Conservation (phyloP, 352 stramenopile species). For the Globisporangium megalacanthum region DNA sequence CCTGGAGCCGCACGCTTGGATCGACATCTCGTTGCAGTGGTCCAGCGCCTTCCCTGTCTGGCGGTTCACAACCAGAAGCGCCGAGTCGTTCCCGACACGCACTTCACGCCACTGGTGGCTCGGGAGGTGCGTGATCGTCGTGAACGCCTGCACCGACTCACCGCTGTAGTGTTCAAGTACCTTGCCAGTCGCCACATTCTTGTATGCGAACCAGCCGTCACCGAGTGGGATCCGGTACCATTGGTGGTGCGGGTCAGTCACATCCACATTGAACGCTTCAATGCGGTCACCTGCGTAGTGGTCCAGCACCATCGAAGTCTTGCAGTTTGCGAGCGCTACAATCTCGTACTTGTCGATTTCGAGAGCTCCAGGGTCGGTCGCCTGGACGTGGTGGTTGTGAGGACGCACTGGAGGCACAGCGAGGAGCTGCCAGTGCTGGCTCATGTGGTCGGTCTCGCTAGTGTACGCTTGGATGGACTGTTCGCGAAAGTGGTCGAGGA, state of each 20-base stretch:
- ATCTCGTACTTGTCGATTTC: not conserved
- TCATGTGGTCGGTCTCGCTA: not conserved
- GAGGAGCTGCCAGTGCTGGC: not conserved
- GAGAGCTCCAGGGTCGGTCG: not conserved
- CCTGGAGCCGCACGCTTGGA: slow-evolving; percentile 6
- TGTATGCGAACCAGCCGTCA: slow-evolving; percentile 10
- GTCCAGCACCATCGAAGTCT: slow-evolving; percentile 10
- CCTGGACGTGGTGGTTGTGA: not conserved
- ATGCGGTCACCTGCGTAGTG: slow-evolving; percentile 5
- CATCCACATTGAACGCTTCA: slow-evolving; percentile 5
- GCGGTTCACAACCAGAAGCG: not conserved
- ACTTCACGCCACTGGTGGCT: not conserved
- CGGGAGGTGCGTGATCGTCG: not conserved
- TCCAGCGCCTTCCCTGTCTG: not conserved
- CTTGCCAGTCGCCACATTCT: slow-evolving; percentile 10
- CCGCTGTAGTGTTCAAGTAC: slow-evolving; percentile 10
- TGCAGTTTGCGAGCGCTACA: slow-evolving; percentile 9
- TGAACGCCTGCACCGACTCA: not conserved
- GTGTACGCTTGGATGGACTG: not conserved
- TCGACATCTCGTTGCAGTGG: slow-evolving; percentile 6
- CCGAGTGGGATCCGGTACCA: slow-evolving; percentile 6
- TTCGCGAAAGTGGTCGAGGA: slow-evolving; percentile 2
- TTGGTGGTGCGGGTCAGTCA: slow-evolving; percentile 2
- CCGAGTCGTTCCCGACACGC: not conserved
- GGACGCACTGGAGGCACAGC: not conserved